A percentile compares a stretch with the other conserved stretches of the same genome.
Evolutionary conservation across 2,329 filamentous ascomycete genomes (phyloP).

Genomic region (Fusarium sp.): DNA sequence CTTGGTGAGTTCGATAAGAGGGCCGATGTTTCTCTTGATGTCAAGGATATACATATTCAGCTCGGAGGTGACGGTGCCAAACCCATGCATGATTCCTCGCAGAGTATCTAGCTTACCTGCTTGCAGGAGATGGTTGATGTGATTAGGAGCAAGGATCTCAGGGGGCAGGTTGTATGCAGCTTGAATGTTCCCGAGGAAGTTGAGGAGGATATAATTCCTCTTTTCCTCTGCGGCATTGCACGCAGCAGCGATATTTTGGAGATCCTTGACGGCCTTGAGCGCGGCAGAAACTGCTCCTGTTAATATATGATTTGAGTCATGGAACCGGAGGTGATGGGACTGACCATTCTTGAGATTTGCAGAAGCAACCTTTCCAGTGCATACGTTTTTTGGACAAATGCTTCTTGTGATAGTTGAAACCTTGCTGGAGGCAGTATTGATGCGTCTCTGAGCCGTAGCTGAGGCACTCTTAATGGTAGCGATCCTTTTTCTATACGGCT

Average conservation of each 20-base stretch:
- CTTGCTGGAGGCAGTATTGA: slow-evolving; percentile 11
- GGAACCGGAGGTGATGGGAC: fast-evolving
- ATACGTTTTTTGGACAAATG: slow-evolving; percentile 15
- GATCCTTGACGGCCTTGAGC: slow-evolving; percentile 15
- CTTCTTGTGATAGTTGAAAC: slow-evolving; percentile 10
- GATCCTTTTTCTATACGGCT: slow-evolving; percentile 17
- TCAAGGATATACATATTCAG: slow-evolving; percentile 18
- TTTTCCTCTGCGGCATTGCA: slow-evolving; percentile 1
- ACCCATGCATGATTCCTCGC: slow-evolving; percentile 21
- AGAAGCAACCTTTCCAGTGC: slow-evolving; percentile 26
- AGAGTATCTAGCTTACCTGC: background rate
- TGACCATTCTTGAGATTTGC: slow-evolving; percentile 21
- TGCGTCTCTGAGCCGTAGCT: slow-evolving; percentile 3
- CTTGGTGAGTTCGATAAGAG: slow-evolving; percentile 22
- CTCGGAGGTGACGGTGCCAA: slow-evolving; percentile 8
- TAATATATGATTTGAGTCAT: background rate
- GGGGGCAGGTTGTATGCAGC: background rate
- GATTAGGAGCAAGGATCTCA: background rate
- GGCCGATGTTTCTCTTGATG: slow-evolving; percentile 12
- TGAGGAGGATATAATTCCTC: slow-evolving; percentile 18
- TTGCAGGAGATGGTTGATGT: slow-evolving; percentile 1
- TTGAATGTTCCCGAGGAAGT: slow-evolving; percentile 14
- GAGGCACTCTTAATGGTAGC: slow-evolving; percentile 13
- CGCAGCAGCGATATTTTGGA: slow-evolving; percentile 4
- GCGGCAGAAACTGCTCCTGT: slow-evolving; percentile 5